These are phyloP conservation scores for Panaeolus papilionaceus DNA, from an alignment of 768 basidiomycete genomes.

Conservation along the genomic window DNA sequence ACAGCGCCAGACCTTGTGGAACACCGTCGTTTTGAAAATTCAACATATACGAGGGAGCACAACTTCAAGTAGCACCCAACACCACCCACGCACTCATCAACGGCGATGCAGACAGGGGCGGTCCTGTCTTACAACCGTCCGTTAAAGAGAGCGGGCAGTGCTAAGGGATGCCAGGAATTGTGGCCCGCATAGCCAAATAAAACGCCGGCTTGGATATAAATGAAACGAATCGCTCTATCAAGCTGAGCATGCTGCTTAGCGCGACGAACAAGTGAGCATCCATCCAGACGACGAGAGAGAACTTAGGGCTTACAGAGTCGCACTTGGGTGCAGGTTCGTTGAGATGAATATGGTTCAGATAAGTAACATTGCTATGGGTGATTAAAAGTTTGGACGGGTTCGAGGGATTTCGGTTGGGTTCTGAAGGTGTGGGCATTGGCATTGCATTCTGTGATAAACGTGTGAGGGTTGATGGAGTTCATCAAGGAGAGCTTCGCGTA, in stretches of 20 bases:
- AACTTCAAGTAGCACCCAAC: not conserved
- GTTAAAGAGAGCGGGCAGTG: not conserved
- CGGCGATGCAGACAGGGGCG: not conserved
- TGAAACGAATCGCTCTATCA: not conserved
- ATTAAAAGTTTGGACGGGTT: not conserved
- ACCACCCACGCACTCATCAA: not conserved
- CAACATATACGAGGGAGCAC: not conserved
- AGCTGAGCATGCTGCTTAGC: not conserved
- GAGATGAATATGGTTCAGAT: not conserved
- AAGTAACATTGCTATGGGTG: not conserved
- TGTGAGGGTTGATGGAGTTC: not conserved
- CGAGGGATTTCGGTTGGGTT: not conserved
- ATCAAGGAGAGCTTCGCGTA: too few relatives aligned
- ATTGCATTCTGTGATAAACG: not conserved
- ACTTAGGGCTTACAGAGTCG: not conserved
- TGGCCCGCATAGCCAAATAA: conserved; percentile 8
- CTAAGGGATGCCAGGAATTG: not conserved
- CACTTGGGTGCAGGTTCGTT: not conserved
- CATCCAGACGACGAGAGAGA: not conserved
- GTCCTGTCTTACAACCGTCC: conserved; percentile 4
- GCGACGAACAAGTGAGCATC: not conserved
- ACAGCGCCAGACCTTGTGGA: conserved; percentile 8
- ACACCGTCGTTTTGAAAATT: not conserved
- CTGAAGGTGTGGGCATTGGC: not conserved
- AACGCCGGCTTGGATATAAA: not conserved